A percentile compares a stretch with the other conserved stretches of the same genome.
Conservation (phyloP, 2,329 filamentous ascomycete species). For the Fusarium dlaminii region DNA sequence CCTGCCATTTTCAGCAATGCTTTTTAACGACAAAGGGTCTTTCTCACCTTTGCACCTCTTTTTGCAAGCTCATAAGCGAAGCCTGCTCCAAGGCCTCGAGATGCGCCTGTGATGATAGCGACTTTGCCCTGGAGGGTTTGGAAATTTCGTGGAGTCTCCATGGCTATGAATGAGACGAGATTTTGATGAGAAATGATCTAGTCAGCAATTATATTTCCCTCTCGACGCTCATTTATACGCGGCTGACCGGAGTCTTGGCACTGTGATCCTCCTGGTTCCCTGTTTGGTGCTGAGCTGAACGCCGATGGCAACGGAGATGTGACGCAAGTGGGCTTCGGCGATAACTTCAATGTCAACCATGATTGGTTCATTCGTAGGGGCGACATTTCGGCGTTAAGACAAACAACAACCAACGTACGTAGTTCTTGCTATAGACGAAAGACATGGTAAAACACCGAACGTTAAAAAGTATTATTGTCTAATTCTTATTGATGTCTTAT, state of each 20-base stretch:
- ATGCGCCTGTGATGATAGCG: conserved; percentile 22
- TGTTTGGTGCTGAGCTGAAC: background rate
- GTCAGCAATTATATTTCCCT: fast-evolving
- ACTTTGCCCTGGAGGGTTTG: conserved; percentile 28
- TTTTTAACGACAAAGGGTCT: fast-evolving
- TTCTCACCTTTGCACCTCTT: conserved; percentile 22
- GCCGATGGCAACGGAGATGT: background rate
- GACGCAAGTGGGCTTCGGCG: conserved; percentile 17
- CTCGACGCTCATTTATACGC: background rate
- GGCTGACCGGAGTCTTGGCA: background rate
- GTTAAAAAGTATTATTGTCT: background rate
- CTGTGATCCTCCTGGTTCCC: background rate
- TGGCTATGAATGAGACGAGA: background rate
- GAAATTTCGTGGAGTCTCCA: conserved; percentile 1
- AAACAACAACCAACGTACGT: fast-evolving
- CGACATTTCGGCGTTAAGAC: conserved; percentile 9
- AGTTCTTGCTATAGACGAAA: background rate
- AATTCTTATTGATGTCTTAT: too few species aligned
- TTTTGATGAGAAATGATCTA: background rate
- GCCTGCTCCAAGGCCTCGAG: conserved; percentile 19
- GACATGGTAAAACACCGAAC: fast-evolving
- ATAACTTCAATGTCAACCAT: background rate
- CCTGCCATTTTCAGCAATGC: background rate
- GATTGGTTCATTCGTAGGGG: background rate
- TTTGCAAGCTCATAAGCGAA: conserved; percentile 24